Evolutionary conservation across 179 eudicot species (phyloP).

Genomic region (Beta corolliflora): DNA sequence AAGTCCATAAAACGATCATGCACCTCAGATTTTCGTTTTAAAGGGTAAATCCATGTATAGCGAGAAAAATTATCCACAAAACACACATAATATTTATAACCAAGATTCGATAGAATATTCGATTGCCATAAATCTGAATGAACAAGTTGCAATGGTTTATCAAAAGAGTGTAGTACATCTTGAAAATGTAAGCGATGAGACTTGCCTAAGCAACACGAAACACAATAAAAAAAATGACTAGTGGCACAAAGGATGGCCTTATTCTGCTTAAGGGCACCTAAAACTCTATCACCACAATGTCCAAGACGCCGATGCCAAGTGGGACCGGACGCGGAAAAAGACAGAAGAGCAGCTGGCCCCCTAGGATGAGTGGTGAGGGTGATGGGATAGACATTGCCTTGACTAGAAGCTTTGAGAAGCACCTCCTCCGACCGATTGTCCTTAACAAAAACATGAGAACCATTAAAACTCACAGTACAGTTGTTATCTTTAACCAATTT

Average conservation of each 20-base stretch:
- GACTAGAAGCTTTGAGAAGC: background rate
- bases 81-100: background rate
- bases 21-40: background rate
- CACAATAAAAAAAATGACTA: background rate
- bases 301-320: conserved; percentile 11
- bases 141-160: background rate
- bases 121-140: conserved; percentile 4
- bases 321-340: background rate
- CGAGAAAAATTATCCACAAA: conserved; percentile 16
- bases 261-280: background rate
- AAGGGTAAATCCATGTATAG: background rate
- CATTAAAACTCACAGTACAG: too few species aligned
- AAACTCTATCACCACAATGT: background rate
- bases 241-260: background rate
- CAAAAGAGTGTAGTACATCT: background rate
- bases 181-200: background rate
- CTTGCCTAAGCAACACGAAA: background rate
- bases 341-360: background rate
- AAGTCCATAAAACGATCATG: background rate
- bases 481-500: too few species aligned
- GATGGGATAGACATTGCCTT: background rate
- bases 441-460: background rate
- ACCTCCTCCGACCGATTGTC: background rate
- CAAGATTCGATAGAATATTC: background rate
- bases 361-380: background rate